Evolutionary conservation across 345 rosid genomes (phyloP).

Genomic region (Boechera stricta): DNA sequence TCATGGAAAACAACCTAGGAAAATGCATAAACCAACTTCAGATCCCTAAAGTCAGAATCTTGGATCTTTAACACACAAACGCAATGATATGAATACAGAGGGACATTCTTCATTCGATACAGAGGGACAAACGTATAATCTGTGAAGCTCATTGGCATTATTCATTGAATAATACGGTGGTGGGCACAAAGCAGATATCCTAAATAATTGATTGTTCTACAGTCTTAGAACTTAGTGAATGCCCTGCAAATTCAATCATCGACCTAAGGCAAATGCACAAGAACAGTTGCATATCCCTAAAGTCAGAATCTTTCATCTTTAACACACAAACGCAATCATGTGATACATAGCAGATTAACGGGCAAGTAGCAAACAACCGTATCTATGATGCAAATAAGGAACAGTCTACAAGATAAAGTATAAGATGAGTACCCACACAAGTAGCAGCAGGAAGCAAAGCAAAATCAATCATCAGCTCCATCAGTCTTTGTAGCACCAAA

Average conservation of each 20-base stretch:
- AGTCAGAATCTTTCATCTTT: constrained; percentile 18
- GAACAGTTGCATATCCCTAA: constrained; percentile 7
- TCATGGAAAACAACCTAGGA: too few relatives aligned
- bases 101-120: too few relatives aligned
- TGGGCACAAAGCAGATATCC: constrained; percentile 3
- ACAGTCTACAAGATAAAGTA: constrained; percentile 31
- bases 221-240: neutral
- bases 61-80: neutral
- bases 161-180: neutral
- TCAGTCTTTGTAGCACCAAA: constrained; percentile 75
- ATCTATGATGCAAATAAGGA: constrained; percentile 9
- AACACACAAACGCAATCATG: constrained; percentile 28
- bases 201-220: constrained; percentile 1
- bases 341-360: neutral
- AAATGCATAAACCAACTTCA: too few relatives aligned
- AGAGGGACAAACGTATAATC: neutral
- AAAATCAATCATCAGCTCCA: constrained; percentile 69
- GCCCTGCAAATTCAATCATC: neutral
- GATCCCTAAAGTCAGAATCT: too few relatives aligned
- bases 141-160: neutral
- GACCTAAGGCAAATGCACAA: neutral
- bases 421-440: constrained; percentile 25
- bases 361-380: constrained; percentile 30
- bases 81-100: neutral
- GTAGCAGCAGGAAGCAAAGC: neutral